Base-by-base conservation (phyloP, 371 early-diverging fungal genomes). In the Actinomucor elegans region DNA sequence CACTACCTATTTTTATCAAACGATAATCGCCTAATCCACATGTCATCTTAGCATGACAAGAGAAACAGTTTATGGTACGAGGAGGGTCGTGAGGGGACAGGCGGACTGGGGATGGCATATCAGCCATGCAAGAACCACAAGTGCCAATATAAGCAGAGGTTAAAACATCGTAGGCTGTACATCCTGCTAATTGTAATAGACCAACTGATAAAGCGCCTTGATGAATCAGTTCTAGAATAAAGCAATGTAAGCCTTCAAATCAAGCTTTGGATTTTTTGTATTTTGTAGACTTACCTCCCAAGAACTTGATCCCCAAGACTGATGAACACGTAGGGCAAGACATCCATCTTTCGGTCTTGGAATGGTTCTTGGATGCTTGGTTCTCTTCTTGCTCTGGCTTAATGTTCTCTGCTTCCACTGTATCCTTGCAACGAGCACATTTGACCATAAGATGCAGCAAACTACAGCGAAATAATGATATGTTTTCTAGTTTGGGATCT, bases 351-450 rank as follows among this genome's bases (percentile, higher is more conserved):
- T 84, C 82, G n/a, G 62, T 63, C 49, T 84, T 75, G 6, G 38
- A 38, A 38, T 15, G 35, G 5, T 14, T 14, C 38, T 54, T 44
- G 23, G 44, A 47, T 10, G 59, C n/a, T 41, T 49, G n/a, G 23
- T 60, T 38, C 23, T 57, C 49, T 1, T 57, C 56, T 20, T 57
- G 37, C 40, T 73, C 68, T 1, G 85, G 84, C 9, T 66, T 15
- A 4, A 89, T 66, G 20, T 81, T 75, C 15, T 75, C 76, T 4
- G 88, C 50, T 35, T 84, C 85, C 0, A 77, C 62, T 0, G 73
- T 70, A 17, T 71, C 52, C 57, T 88, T 92, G 78, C 94, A 94
- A 1, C 91, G 77, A 3, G 53, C 60, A 54, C 95, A 94, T 17
- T 83, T 81, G 11, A 91, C 85, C 5, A 80, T 34, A 5, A 94